Evolutionary conservation across 2,329 filamentous ascomycete genomes (phyloP).

Genomic region (Ophiostoma tasmaniense): DNA sequence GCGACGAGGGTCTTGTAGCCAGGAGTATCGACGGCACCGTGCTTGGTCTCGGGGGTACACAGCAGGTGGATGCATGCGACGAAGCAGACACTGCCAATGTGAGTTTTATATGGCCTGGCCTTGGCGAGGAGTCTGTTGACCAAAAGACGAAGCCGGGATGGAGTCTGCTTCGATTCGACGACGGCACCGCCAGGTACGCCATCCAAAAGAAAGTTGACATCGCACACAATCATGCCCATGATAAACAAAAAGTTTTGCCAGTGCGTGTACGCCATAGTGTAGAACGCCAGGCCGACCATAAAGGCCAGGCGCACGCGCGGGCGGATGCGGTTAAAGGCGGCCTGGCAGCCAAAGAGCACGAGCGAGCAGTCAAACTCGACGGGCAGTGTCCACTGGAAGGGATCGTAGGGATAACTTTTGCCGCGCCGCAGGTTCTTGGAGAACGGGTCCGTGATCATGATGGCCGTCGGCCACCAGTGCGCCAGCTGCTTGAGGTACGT

Average conservation of each 20-base stretch:
- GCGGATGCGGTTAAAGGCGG: conserved; percentile 25
- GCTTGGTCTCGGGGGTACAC: conserved; percentile 22
- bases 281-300: conserved; percentile 15
- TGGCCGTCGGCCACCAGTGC: conserved; percentile 14
- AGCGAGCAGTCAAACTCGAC: conserved; percentile 31
- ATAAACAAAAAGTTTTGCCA: conserved; percentile 28
- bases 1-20: conserved; percentile 12
- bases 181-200: conserved; percentile 16
- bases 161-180: too few species aligned
- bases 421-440: conserved; percentile 17
- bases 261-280: conserved; percentile 20
- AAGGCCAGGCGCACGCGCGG: conserved; percentile 18
- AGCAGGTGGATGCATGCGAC: conserved; percentile 6
- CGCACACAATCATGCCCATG: conserved; percentile 28
- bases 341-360: conserved; percentile 28
- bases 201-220: conserved; percentile 23
- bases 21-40: conserved; percentile 17
- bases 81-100: conserved; percentile 36
- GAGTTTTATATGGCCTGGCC: conserved; percentile 15
- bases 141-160: too few species aligned
- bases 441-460: conserved; percentile 16
- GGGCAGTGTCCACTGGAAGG: conserved; percentile 31
- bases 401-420: conserved; percentile 25
- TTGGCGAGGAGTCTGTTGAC: too few species aligned
- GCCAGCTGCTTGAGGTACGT: conserved; percentile 12